Evolutionary conservation across 345 rosid species (phyloP).

Genomic region (Populus euphratica): DNA sequence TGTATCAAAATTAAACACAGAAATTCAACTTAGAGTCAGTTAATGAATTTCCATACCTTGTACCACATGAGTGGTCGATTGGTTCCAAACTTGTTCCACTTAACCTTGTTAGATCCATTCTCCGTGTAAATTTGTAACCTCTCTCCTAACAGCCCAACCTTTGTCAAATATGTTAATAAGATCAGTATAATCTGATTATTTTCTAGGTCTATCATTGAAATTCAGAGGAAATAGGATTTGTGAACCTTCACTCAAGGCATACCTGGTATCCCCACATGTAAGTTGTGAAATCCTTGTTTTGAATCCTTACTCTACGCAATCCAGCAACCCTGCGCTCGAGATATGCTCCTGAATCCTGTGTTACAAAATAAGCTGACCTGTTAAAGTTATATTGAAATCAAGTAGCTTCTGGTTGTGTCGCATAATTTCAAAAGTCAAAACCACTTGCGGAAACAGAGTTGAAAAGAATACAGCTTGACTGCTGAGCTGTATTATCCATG

Average conservation of each 20-base stretch:
- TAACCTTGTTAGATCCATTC: conserved; percentile 33
- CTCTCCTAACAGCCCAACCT: conserved; percentile 81
- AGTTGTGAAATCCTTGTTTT: conserved; percentile 41
- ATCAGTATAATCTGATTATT: neutral
- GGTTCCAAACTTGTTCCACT: conserved; percentile 46
- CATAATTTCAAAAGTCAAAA: too few species aligned
- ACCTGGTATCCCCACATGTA: conserved; percentile 78
- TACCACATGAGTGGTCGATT: conserved; percentile 63
- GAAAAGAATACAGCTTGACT: neutral
- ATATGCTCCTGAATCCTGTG: conserved; percentile 64
- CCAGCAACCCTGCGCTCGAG: conserved; percentile 63
- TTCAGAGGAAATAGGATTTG: neutral
- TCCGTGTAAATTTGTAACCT: conserved; percentile 39
- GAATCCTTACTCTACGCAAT: conserved; percentile 41
- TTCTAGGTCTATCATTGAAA: neutral
- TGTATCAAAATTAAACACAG: neutral
- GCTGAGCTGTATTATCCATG: neutral
- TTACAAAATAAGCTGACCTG: neutral
- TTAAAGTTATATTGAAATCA: neutral
- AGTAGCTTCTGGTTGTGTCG: too few species aligned
- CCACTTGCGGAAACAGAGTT: neutral
- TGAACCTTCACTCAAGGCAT: neutral
- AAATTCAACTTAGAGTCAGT: neutral
- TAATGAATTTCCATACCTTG: conserved; percentile 47
- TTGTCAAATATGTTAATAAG: neutral